Conservation (phyloP, 2,329 filamentous ascomycete genomes). For the Apiospora saccharicola region DNA sequence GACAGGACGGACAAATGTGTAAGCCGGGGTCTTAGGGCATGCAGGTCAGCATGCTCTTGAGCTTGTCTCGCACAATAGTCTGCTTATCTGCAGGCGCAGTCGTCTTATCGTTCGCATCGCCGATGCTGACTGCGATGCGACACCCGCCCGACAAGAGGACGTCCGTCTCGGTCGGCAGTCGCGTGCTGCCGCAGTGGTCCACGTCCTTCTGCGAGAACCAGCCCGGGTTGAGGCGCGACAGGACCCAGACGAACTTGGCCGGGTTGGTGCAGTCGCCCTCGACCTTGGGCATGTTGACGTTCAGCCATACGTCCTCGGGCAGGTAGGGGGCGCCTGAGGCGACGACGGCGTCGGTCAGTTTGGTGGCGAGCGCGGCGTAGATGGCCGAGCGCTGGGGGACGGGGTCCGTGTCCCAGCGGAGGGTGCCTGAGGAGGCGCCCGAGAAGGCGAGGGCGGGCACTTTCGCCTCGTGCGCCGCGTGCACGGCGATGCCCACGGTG, state of each 20-base stretch:
- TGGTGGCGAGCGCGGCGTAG: constrained; percentile 70
- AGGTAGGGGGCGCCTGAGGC: constrained; percentile 68
- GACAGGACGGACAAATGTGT: neutral
- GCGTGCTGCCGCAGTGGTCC: constrained; percentile 59
- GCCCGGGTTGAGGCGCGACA: constrained; percentile 67
- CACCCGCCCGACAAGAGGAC: constrained; percentile 62
- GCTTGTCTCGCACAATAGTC: constrained; percentile 57
- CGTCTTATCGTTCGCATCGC: constrained; percentile 65
- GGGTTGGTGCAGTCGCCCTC: constrained; percentile 57
- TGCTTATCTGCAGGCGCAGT: constrained; percentile 62
- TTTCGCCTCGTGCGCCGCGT: constrained; percentile 59
- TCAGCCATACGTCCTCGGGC: constrained; percentile 66
- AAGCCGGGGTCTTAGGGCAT: constrained; percentile 39
- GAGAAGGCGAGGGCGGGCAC: constrained; percentile 76
- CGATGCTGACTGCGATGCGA: constrained; percentile 69
- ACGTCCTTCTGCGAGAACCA: constrained; percentile 63
- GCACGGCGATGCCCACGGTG: constrained; percentile 70
- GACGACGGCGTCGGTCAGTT: constrained; percentile 63
- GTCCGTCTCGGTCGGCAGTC: constrained; percentile 65
- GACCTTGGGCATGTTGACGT: constrained; percentile 72
- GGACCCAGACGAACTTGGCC: constrained; percentile 67
- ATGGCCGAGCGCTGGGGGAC: constrained; percentile 61
- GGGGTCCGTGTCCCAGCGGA: constrained; percentile 62
- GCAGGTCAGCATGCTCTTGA: constrained; percentile 57
- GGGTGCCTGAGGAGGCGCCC: constrained; percentile 57